A percentile compares a stretch with the other conserved stretches of the same genome.
These are phyloP conservation scores for Arthroderma uncinatum DNA, from an alignment of 2,329 filamentous ascomycete species.

Conservation along the genomic window DNA sequence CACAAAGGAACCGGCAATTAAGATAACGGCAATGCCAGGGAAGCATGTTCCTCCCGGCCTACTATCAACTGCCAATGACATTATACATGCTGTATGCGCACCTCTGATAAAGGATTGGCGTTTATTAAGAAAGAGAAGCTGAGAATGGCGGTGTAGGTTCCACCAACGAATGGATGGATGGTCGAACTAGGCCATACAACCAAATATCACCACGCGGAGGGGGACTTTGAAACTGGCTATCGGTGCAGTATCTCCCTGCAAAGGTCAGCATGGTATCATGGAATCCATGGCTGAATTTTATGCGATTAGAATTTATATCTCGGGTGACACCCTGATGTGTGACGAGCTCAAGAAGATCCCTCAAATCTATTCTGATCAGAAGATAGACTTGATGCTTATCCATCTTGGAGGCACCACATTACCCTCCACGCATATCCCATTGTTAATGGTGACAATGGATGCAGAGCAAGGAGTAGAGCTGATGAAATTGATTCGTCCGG, in stretches of 20 bases:
- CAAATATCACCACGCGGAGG: slow-evolving; percentile 7
- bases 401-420: slow-evolving; percentile 58
- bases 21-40: slow-evolving; percentile 53
- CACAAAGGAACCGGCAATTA: slow-evolving; percentile 35
- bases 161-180: slow-evolving; percentile 58
- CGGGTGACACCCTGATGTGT: slow-evolving; percentile 53
- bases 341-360: slow-evolving; percentile 53
- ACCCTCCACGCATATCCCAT: slow-evolving; percentile 46
- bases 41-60: slow-evolving; percentile 48
- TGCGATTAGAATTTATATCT: slow-evolving; percentile 46
- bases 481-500: slow-evolving; percentile 48
- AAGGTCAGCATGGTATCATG: not conserved
- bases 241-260: slow-evolving; percentile 17
- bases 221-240: slow-evolving; percentile 40
- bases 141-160: slow-evolving; percentile 38
- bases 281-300: not conserved
- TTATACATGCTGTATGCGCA: slow-evolving; percentile 34
- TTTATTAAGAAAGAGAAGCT: not conserved
- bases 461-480: slow-evolving; percentile 51
- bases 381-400: slow-evolving; percentile 55
- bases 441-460: slow-evolving; percentile 61
- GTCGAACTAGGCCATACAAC: slow-evolving; percentile 46
- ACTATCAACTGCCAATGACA: slow-evolving; percentile 35
- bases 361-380: slow-evolving; percentile 41
- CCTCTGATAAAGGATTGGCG: slow-evolving; percentile 9